phyloP scores from a whole-genome alignment of 148 eudicot species.

The Diospyros kaki region DNA sequence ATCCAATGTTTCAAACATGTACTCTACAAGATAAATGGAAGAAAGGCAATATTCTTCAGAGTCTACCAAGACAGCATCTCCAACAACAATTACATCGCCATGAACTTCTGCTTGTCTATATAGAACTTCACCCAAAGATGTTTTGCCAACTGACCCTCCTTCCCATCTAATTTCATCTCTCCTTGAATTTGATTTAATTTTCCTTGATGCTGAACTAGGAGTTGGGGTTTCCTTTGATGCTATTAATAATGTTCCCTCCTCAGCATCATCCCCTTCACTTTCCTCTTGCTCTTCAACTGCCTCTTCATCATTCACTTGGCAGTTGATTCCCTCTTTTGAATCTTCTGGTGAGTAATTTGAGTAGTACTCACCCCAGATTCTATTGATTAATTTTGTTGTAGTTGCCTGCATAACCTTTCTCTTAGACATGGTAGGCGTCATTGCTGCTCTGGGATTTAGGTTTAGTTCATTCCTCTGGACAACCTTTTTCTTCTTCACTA shows the following conservation, averaged over 20 bases:
- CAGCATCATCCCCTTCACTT: constrained; percentile 52
- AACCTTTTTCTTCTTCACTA: constrained; percentile 42
- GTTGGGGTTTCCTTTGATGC: constrained; percentile 21
- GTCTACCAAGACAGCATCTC: constrained; percentile 62
- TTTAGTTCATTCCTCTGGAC: constrained; percentile 1
- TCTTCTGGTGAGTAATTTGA: constrained; percentile 79
- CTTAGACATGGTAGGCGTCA: constrained; percentile 61
- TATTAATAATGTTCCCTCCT: constrained; percentile 38
- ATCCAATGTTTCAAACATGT: constrained; percentile 69
- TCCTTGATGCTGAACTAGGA: too few relatives aligned
- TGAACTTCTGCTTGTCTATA: constrained; percentile 55
- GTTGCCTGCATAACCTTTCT: constrained; percentile 92
- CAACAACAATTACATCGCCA: constrained; percentile 53
- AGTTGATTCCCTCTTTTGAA: constrained; percentile 34
- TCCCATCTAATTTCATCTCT: constrained; percentile 57
- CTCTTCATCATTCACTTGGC: constrained; percentile 23
- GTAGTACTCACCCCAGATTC: constrained; percentile 96
- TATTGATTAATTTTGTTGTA: constrained; percentile 77
- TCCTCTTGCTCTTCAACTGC: constrained; percentile 11
- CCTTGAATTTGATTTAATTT: constrained; percentile 20
- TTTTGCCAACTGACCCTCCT: constrained; percentile 50
- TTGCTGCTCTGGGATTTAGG: constrained; percentile 75
- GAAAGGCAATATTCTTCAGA: constrained; percentile 20
- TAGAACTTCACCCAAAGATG: constrained; percentile 32
- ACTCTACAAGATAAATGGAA: constrained; percentile 74